Percentiles rank a stretch among this genome's conserved stretches.
phyloP scores from a whole-genome alignment of 1,284 basidiomycete species.

The Irpex sp. region DNA sequence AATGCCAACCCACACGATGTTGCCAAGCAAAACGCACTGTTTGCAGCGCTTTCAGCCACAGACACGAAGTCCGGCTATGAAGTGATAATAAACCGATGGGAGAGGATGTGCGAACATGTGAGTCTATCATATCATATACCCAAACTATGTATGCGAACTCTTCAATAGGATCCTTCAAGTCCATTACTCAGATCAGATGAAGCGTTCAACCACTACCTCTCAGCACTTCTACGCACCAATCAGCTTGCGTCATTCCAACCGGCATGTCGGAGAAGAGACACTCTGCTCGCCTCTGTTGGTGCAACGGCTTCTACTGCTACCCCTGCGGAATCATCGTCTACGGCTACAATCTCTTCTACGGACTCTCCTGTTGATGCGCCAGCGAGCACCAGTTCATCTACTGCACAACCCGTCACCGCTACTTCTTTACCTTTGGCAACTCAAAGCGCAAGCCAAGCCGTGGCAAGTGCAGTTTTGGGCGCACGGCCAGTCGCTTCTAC shows the following conservation, averaged over 20 bases:
- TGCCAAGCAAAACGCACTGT: slow-evolving; percentile 65
- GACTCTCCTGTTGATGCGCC: slow-evolving; percentile 12
- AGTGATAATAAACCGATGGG: slow-evolving; percentile 73
- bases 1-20: slow-evolving; percentile 68
- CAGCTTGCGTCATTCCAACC: slow-evolving; percentile 54
- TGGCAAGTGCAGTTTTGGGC: slow-evolving; percentile 57
- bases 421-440: slow-evolving; percentile 4
- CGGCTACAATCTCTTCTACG: slow-evolving; percentile 17
- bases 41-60: slow-evolving; percentile 60
- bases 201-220: slow-evolving; percentile 71
- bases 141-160: not conserved
- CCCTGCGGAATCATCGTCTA: slow-evolving; percentile 18
- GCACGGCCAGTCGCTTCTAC: slow-evolving; percentile 26
- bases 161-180: slow-evolving; percentile 54
- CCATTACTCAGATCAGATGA: slow-evolving; percentile 63
- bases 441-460: slow-evolving; percentile 39
- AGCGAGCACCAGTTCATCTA: slow-evolving; percentile 11
- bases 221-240: slow-evolving; percentile 58
- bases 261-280: slow-evolving; percentile 66
- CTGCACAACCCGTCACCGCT: slow-evolving; percentile 6
- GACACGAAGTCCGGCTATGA: slow-evolving; percentile 66
- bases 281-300: slow-evolving; percentile 41
- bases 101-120: slow-evolving; percentile 77
- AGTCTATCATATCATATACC: slow-evolving; percentile 27
- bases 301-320: slow-evolving; percentile 15